Conservation (phyloP, 768 basidiomycete species). For the Rhodotorula babjevae region DNA sequence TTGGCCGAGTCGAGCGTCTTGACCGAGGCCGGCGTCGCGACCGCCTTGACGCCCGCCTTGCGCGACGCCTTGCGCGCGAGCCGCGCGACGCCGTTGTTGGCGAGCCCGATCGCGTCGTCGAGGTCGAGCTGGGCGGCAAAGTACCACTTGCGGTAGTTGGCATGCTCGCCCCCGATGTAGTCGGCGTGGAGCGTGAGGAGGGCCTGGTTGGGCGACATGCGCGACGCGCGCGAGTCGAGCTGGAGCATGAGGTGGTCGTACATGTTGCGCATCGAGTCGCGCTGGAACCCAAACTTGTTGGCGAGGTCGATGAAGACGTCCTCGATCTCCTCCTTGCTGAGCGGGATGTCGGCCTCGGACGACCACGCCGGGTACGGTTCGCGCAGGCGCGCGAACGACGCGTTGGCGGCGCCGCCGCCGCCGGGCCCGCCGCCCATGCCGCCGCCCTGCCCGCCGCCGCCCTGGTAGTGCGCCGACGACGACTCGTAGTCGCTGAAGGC, state of each 20-base stretch:
- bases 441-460: neutral
- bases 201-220: constrained; percentile 95
- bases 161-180: constrained; percentile 96
- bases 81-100: constrained; percentile 77
- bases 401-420: neutral
- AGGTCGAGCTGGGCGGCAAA: constrained; percentile 98
- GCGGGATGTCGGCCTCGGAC: constrained; percentile 82
- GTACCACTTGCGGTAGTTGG: constrained; percentile 99
- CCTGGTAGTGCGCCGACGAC: constrained; percentile 24
- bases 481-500: constrained; percentile 33
- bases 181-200: constrained; percentile 93
- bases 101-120: constrained; percentile 89
- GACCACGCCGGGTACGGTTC: constrained; percentile 96
- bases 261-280: constrained; percentile 93
- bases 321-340: constrained; percentile 98
- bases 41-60: constrained; percentile 44
- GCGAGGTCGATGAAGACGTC: constrained; percentile 95
- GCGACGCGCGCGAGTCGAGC: constrained; percentile 89
- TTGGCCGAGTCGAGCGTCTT: constrained; percentile 83
- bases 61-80: constrained; percentile 62
- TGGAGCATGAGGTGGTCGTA: constrained; percentile 98
- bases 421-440: neutral
- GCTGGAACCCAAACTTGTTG: constrained; percentile 98
- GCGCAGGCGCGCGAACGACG: constrained; percentile 51
- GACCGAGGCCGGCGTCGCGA: constrained; percentile 53